Evolutionary conservation across 1,139 yeast genomes (phyloP).

Genomic region (Hyphopichia pseudoburtonii): DNA sequence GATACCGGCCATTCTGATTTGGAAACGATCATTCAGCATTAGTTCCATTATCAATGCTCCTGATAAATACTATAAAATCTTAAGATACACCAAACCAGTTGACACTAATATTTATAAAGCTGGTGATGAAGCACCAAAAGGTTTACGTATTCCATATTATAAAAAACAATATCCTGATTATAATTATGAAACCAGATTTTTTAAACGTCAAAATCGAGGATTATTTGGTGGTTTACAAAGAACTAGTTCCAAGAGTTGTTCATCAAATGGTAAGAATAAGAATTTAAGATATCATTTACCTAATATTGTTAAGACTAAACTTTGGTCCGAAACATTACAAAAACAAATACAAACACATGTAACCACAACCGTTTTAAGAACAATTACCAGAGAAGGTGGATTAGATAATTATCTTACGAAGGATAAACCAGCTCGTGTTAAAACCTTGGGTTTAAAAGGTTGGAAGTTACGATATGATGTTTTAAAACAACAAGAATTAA

Average conservation of each 20-base stretch:
- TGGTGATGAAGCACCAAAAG: conserved; percentile 35
- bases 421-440: conserved; percentile 84
- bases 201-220: conserved; percentile 85
- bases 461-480: conserved; percentile 85
- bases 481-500: conserved; percentile 34
- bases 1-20: not conserved
- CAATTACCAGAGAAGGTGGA: conserved; percentile 92
- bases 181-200: conserved; percentile 73
- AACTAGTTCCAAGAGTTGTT: conserved; percentile 72
- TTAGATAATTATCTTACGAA: conserved; percentile 83
- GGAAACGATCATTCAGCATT: not conserved
- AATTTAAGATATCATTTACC: conserved; percentile 79
- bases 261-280: conserved; percentile 72
- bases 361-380: conserved; percentile 79
- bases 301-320: conserved; percentile 67
- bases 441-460: conserved; percentile 88
- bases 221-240: conserved; percentile 87
- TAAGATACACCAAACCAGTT: conserved; percentile 39
- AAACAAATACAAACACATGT: conserved; percentile 56
- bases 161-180: conserved; percentile 67
- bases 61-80: conserved; percentile 39
- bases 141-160: conserved; percentile 46
- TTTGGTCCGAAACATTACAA: conserved; percentile 83
- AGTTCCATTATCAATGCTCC: not conserved
- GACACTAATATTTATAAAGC: conserved; percentile 35